A percentile compares a stretch with the other conserved stretches of the same genome.
Evolutionary conservation across 352 stramenopile genomes (phyloP).

Genomic region (Pythium insidiosum): DNA sequence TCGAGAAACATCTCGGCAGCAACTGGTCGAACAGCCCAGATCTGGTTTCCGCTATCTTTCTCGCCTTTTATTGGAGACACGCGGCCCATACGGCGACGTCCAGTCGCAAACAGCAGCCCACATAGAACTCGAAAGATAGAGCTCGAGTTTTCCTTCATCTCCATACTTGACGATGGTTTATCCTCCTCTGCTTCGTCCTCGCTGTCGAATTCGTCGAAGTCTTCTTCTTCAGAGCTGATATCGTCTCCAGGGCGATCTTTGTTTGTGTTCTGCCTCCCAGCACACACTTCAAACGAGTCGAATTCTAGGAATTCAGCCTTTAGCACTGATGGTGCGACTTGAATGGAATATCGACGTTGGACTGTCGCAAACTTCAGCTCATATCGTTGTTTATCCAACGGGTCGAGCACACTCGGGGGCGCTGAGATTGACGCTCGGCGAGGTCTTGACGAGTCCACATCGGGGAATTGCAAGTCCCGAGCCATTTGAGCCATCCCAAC

Average conservation of each 20-base stretch:
- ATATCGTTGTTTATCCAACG: slow-evolving; percentile 1
- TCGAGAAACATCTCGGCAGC: slow-evolving; percentile 18
- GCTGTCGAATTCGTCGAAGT: no score
- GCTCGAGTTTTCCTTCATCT: no score
- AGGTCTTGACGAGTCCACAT: neutral
- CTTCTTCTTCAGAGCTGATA: no score
- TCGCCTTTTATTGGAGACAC: neutral
- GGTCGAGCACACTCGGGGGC: neutral
- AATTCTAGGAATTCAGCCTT: slow-evolving; percentile 8
- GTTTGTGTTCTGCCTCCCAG: no score
- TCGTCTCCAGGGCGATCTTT: no score
- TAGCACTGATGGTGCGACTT: slow-evolving; percentile 2
- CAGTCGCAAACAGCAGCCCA: no score
- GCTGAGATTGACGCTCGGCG: slow-evolving; percentile 5
- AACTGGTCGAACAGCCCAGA: slow-evolving; percentile 9
- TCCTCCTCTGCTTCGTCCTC: no score
- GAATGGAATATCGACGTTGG: slow-evolving; percentile 7
- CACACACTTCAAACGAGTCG: slow-evolving; percentile 10
- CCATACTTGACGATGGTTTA: no score
- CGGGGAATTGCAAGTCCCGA: neutral
- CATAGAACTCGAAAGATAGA: no score
- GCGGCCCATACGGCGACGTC: neutral
- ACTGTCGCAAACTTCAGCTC: neutral
- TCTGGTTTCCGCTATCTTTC: slow-evolving; percentile 6
- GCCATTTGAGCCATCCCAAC: slow-evolving; percentile 3